Evolutionary conservation across 2,329 filamentous ascomycete genomes (phyloP).

Genomic region (Xylariaceae sp.): DNA sequence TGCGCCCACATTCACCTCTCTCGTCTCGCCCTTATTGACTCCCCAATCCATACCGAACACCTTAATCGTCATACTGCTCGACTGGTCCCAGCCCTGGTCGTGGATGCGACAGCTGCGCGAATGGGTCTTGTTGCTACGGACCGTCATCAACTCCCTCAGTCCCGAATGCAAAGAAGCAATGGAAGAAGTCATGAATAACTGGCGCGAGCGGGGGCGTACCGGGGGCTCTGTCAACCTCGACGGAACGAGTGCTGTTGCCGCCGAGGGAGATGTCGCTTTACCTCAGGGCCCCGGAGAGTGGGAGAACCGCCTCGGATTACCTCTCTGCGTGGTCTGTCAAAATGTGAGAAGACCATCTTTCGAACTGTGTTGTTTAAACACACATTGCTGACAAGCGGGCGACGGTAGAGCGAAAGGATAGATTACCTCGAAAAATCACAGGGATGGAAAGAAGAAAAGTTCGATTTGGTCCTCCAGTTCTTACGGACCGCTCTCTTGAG

Average conservation of each 20-base stretch:
- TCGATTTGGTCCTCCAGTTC: slow-evolving; percentile 93
- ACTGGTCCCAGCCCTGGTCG: slow-evolving; percentile 90
- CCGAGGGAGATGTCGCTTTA: slow-evolving; percentile 65
- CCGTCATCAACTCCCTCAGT: slow-evolving; percentile 69
- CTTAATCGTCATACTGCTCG: slow-evolving; percentile 83
- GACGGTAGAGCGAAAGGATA: slow-evolving; percentile 74
- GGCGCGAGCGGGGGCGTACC: slow-evolving; percentile 71
- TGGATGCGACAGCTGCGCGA: slow-evolving; percentile 86
- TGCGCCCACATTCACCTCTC: slow-evolving; percentile 74
- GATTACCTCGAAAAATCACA: slow-evolving; percentile 85
- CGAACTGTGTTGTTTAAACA: slow-evolving; percentile 3
- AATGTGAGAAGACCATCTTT: slow-evolving; percentile 58
- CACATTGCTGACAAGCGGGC: slow-evolving; percentile 17
- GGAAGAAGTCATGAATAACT: slow-evolving; percentile 78
- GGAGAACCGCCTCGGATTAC: slow-evolving; percentile 83
- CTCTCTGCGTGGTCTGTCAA: slow-evolving; percentile 92
- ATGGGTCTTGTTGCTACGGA: slow-evolving; percentile 82
- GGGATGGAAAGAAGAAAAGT: slow-evolving; percentile 93
- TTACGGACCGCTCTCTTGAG: slow-evolving; percentile 84
- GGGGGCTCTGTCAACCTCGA: slow-evolving; percentile 61
- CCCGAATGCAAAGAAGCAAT: slow-evolving; percentile 75
- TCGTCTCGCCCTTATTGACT: slow-evolving; percentile 80
- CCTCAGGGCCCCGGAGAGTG: slow-evolving; percentile 87
- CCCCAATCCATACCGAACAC: slow-evolving; percentile 81
- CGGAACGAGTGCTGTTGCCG: slow-evolving; percentile 54